A percentile compares a stretch with the other conserved stretches of the same genome.
Evolutionary conservation across 495 filamentous ascomycete genomes (phyloP).

Genomic region (Hypomontagnella monticulosa): DNA sequence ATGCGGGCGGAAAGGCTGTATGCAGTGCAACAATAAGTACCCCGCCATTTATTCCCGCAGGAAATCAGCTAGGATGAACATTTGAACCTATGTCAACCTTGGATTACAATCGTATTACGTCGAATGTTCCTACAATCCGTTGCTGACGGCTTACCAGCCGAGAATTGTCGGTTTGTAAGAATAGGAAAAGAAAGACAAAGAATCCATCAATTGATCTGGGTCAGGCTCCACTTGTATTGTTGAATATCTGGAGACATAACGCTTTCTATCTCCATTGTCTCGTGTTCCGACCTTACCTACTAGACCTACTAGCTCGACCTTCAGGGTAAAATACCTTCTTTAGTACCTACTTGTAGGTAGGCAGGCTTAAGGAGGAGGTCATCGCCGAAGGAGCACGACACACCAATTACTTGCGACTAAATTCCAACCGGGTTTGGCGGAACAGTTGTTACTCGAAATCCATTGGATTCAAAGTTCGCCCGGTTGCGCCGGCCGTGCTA

Average conservation of each 20-base stretch:
- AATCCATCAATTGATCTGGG: not conserved
- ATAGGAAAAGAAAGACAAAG: conserved; percentile 18
- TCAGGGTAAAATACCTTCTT: not conserved
- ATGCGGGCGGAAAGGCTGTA: too few species aligned
- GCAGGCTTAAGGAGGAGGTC: not conserved
- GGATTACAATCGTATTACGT: conserved; percentile 34
- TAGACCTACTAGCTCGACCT: not conserved
- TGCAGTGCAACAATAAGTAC: conserved; percentile 23
- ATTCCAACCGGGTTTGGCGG: conserved; percentile 26
- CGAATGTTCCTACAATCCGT: conserved; percentile 31
- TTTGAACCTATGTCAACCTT: too few species aligned
- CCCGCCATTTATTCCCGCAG: conserved; percentile 20
- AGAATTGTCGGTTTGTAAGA: not conserved
- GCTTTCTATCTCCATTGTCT: not conserved
- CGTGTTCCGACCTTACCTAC: conserved; percentile 3
- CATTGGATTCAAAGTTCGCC: conserved; percentile 1
- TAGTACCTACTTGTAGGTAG: not conserved
- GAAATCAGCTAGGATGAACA: conserved; percentile 5
- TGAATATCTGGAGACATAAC: not conserved
- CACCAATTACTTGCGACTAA: conserved; percentile 1
- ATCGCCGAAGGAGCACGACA: conserved; percentile 1
- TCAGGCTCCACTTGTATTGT: conserved; percentile 1
- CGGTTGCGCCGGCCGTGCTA: conserved; percentile 28
- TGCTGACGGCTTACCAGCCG: conserved; percentile 11
- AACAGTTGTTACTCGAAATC: conserved; percentile 11